A percentile compares a stretch with the other conserved stretches of the same genome.
Conservation (phyloP, 768 basidiomycete genomes). For the Amanita jacksonii region DNA sequence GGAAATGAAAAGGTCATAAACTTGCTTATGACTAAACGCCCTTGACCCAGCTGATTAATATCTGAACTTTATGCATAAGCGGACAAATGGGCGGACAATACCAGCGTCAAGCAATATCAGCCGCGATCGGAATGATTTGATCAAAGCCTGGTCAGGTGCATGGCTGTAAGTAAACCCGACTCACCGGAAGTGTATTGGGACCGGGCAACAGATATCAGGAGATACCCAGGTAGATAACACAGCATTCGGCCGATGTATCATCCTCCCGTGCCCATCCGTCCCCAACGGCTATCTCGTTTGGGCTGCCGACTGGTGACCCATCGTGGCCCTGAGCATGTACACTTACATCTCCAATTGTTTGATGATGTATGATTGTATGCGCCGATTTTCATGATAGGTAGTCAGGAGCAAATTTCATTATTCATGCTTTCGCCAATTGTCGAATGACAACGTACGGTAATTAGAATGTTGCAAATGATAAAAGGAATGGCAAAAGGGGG, state of each 20-base stretch:
- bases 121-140: neutral
- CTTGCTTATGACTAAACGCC: no score
- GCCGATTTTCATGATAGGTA: no score
- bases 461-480: constrained; percentile 6
- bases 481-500: neutral
- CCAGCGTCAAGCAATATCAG: no score
- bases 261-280: neutral
- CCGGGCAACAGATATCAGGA: neutral
- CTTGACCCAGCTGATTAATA: no score
- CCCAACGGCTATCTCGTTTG: neutral
- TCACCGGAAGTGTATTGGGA: neutral
- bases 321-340: no score
- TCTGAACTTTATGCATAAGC: no score
- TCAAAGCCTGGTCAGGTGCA: neutral
- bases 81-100: no score
- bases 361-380: no score
- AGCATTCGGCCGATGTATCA: constrained; percentile 2
- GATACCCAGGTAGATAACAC: constrained; percentile 2
- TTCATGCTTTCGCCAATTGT: neutral
- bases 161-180: neutral
- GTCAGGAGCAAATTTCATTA: constrained; percentile 3
- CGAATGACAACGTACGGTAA: constrained; percentile 9
- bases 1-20: no score
- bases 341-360: neutral
- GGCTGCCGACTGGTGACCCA: neutral